Conservation (phyloP, 108 stramenopile species). For the Schizochytrium sp. region DNA sequence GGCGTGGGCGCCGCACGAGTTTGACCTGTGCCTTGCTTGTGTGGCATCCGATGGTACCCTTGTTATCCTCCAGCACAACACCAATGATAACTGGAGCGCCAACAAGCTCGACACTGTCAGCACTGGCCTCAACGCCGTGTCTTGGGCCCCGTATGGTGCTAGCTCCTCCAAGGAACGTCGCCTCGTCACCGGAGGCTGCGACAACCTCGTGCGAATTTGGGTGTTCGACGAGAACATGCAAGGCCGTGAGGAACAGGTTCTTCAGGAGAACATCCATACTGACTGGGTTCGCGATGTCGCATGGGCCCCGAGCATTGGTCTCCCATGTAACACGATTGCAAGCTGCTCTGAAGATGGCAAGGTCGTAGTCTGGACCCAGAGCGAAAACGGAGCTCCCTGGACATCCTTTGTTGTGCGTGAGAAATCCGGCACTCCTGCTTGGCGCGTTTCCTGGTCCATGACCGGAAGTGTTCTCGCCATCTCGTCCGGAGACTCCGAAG, state of each 20-base stretch:
- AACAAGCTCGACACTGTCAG: background rate
- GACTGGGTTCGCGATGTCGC: constrained; percentile 99
- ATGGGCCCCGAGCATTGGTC: constrained; percentile 87
- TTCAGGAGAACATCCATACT: constrained; percentile 72
- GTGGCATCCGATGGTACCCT: constrained; percentile 88
- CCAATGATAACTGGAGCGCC: constrained; percentile 80
- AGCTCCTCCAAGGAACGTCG: constrained; percentile 64
- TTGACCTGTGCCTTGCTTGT: constrained; percentile 81
- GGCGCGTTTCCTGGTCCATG: constrained; percentile 97
- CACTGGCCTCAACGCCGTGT: constrained; percentile 73
- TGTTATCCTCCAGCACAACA: constrained; percentile 81
- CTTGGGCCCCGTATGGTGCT: constrained; percentile 84
- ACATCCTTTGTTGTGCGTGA: constrained; percentile 81
- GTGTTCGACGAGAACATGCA: background rate
- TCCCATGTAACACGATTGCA: constrained; percentile 90
- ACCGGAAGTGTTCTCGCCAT: constrained; percentile 97
- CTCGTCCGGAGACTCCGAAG: constrained; percentile 90
- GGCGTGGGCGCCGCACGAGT: constrained; percentile 88
- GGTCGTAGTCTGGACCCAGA: constrained; percentile 94
- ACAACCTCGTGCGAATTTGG: constrained; percentile 88
- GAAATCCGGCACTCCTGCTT: constrained; percentile 89
- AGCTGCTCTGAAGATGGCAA: constrained; percentile 93
- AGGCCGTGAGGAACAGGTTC: constrained; percentile 42
- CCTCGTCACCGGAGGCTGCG: constrained; percentile 94
- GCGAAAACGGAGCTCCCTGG: constrained; percentile 76